phyloP scores from a whole-genome alignment of 176 grass and related monocot species.

The Phyllostachys edulis region DNA sequence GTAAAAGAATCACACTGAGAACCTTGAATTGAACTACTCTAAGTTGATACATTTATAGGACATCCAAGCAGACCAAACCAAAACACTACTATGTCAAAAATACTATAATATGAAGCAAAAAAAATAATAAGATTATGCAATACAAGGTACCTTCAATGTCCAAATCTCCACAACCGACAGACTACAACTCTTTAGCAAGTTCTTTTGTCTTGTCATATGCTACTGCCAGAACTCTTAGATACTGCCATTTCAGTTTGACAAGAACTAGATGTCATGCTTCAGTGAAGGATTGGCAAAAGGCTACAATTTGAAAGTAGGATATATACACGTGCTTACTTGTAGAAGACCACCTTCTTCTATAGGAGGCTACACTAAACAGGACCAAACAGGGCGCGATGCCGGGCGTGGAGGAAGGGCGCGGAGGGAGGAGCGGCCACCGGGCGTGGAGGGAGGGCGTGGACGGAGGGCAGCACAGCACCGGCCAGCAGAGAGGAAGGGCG shows the following conservation, averaged over 20 bases:
- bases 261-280: slow-evolving; percentile 14
- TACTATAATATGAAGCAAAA: no score
- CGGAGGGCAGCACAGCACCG: no score
- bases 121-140: no score
- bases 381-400: no score
- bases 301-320: slow-evolving; percentile 24
- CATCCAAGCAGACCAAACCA: neutral
- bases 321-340: slow-evolving; percentile 50
- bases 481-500: no score
- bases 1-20: neutral
- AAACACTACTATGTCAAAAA: slow-evolving; percentile 20
- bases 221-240: slow-evolving; percentile 89
- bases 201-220: slow-evolving; percentile 91
- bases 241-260: slow-evolving; percentile 61
- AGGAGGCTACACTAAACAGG: no score
- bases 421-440: no score
- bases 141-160: slow-evolving; percentile 83
- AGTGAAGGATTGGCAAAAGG: slow-evolving; percentile 25
- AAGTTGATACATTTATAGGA: slow-evolving; percentile 15
- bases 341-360: slow-evolving; percentile 86
- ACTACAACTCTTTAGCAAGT: slow-evolving; percentile 90
- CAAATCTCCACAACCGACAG: slow-evolving; percentile 92
- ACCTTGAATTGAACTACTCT: neutral
- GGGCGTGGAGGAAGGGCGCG: no score
- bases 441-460: no score